Conservation (phyloP, 73 alveolate species). For the Paraurostyla sp. region DNA sequence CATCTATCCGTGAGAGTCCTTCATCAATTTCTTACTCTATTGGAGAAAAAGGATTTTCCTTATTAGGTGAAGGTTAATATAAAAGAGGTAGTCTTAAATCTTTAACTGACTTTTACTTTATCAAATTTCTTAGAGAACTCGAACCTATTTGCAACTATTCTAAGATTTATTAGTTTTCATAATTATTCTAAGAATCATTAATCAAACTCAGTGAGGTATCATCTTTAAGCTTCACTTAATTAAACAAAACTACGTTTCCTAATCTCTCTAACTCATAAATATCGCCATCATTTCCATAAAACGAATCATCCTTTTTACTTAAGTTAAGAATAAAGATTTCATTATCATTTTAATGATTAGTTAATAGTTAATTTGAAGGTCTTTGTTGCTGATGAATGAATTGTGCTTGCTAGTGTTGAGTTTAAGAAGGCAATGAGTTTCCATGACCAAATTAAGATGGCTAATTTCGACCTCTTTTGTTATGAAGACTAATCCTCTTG, state of each 20-base stretch:
- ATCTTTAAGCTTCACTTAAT: constrained; percentile 19
- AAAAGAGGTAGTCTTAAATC: neutral
- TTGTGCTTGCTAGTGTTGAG: too few relatives aligned
- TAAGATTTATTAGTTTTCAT: neutral
- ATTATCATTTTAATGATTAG: neutral
- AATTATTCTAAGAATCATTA: neutral
- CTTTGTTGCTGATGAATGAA: neutral
- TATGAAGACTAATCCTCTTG: neutral
- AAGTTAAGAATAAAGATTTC: constrained; percentile 24
- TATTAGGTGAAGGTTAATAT: neutral
- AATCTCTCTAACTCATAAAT: constrained; percentile 40
- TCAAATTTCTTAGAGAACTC: neutral
- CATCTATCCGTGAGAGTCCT: constrained; percentile 2
- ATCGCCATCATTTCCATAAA: constrained; percentile 48
- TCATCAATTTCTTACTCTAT: constrained; percentile 44
- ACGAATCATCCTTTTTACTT: constrained; percentile 31
- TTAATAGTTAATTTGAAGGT: neutral
- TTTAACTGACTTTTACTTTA: neutral
- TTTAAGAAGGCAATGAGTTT: neutral
- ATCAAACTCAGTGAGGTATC: constrained; percentile 11
- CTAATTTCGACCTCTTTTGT: constrained; percentile 32
- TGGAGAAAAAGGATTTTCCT: neutral
- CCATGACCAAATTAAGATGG: neutral
- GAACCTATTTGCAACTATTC: neutral
- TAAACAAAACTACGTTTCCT: constrained; percentile 12